A percentile compares a stretch with the other conserved stretches of the same genome.
These are phyloP conservation scores for Didymella sp. DNA, from an alignment of 2,329 filamentous ascomycete species.

Conservation along the genomic window DNA sequence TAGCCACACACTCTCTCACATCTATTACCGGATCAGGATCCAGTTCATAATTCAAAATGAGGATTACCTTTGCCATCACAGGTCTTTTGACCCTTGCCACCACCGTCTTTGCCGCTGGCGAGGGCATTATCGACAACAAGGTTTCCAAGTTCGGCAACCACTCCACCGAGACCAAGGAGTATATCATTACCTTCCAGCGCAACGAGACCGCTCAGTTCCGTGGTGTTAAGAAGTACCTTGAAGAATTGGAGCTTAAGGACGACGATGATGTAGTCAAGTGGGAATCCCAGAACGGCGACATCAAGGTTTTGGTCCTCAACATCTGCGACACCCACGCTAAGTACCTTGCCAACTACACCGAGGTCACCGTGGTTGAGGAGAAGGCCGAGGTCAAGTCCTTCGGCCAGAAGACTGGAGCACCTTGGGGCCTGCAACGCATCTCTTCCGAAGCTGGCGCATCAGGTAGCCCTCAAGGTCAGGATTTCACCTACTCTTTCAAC, in stretches of 20 bases:
- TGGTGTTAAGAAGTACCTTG: slow-evolving; percentile 21
- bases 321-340: slow-evolving; percentile 52
- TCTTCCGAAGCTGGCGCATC: slow-evolving; percentile 48
- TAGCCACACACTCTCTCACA: slow-evolving; percentile 16
- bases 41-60: slow-evolving; percentile 42
- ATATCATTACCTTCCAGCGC: slow-evolving; percentile 34
- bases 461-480: slow-evolving; percentile 34
- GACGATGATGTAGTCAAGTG: slow-evolving; percentile 47
- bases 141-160: slow-evolving; percentile 31
- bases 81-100: slow-evolving; percentile 37
- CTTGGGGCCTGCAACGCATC: slow-evolving; percentile 58
- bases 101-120: slow-evolving; percentile 28
- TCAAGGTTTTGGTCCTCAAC: slow-evolving; percentile 50
- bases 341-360: slow-evolving; percentile 49
- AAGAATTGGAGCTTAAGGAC: slow-evolving; percentile 35
- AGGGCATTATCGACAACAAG: slow-evolving; percentile 39
- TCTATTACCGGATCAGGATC: slow-evolving; percentile 34
- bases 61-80: slow-evolving; percentile 36
- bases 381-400: slow-evolving; percentile 45
- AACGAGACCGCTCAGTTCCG: slow-evolving; percentile 23
- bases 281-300: slow-evolving; percentile 48
- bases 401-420: slow-evolving; percentile 43
- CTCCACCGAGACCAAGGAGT: slow-evolving; percentile 41
- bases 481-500: slow-evolving; percentile 54
- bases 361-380: slow-evolving; percentile 54